Evolutionary conservation across 2,329 filamentous ascomycete species (phyloP), one percentile per base, ranked within the genome.

Genomic region (Diaporthe capsici): DNA sequence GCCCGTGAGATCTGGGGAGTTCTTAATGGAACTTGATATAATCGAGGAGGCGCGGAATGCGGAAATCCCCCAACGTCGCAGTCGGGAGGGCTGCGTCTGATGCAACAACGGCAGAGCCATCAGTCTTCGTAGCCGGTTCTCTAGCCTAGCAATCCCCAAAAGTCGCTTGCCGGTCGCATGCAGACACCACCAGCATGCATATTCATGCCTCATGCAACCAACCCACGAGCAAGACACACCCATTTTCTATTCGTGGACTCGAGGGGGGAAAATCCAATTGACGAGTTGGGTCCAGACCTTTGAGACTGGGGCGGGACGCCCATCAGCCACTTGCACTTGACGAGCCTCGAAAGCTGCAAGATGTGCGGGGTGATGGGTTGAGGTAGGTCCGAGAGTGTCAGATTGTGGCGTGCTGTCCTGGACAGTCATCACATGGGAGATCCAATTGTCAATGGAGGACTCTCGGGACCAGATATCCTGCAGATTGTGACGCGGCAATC

Each of bases 401-500:
- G 28, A 72, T 58, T 71, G 67, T 75, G 72, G 67, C 72, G 65
- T 72, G 42, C 72, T 53, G 58, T 61, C 31, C 55, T 72, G 15
- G 31, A 67, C 63, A 72, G 57, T 47, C 75, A 58, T 76, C 75
- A 76, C 75, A 76, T 75, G 37, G 49, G n/a, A 65, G 67, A 55
- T 57, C 72, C 67, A 72, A 76, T 75, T 72, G 39, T 39, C n/a
- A 28, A 75, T 25, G 34, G 28, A 72, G 49, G 63, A 71, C 60
- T 65, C 7, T 63, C 44, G 71, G 55, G 58, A 63, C 51, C 51
- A 15, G 55, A 57, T 34, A 28, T 37, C 47, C 34, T 44, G n/a
- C 13, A 65, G 47, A 53, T 65, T 55, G 71, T 73, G 71, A 73
- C 20, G 51, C 71, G 71, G 58, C 47, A 49, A 68, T 68, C 65